phyloP scores from a whole-genome alignment of 164 flowering plant species.

The Dillenia turbinata region DNA sequence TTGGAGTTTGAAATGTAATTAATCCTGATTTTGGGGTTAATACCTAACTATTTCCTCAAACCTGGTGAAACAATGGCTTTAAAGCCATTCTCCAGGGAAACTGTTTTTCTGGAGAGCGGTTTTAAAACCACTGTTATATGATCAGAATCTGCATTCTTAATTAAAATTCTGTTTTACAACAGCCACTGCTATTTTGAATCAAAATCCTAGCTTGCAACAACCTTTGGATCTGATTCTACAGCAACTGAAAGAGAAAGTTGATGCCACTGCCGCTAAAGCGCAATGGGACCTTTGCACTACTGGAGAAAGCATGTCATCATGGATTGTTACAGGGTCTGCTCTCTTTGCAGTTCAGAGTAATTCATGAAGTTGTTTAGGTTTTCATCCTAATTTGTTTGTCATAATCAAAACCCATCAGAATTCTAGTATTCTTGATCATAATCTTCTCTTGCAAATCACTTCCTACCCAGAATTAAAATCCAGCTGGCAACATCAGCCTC shows the following conservation, averaged over 20 bases:
- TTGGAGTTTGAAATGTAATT: too few relatives aligned
- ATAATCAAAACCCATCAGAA: too few relatives aligned
- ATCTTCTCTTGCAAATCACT: not conserved
- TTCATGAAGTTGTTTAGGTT: conserved; percentile 66
- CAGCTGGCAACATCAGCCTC: not conserved
- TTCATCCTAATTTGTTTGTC: conserved; percentile 21
- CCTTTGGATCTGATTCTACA: conserved; percentile 3
- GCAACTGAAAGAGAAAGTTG: conserved; percentile 31
- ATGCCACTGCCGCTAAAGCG: conserved; percentile 42
- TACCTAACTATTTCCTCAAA: too few relatives aligned
- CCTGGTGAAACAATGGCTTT: too few relatives aligned
- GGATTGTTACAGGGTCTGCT: conserved; percentile 52
- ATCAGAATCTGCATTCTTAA: not conserved
- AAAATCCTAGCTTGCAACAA: not conserved
- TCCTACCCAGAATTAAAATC: not conserved
- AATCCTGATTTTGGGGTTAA: too few relatives aligned
- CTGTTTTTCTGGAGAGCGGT: not conserved
- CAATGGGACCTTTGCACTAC: conserved; percentile 35
- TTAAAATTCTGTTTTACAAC: not conserved
- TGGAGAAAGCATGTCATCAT: conserved; percentile 55
- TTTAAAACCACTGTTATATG: conserved; percentile 12
- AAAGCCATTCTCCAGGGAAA: too few relatives aligned
- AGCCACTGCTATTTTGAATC: not conserved
- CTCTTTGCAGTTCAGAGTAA: conserved; percentile 43
- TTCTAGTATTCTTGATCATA: not conserved